Conservation (phyloP, 2,329 filamentous ascomycete genomes). For the Macrophomina tecta region DNA sequence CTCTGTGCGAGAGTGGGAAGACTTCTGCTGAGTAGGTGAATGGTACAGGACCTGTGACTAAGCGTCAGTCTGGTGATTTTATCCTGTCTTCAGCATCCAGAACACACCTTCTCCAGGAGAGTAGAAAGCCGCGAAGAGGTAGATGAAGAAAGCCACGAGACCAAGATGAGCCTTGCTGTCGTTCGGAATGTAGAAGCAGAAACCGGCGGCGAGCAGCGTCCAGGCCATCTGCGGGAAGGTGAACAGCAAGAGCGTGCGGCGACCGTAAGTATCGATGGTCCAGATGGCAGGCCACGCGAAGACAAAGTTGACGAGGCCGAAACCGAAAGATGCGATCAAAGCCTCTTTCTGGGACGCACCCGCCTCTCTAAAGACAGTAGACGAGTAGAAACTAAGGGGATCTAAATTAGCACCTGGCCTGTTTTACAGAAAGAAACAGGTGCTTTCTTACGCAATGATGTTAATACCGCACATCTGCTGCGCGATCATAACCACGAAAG, state of each 20-base stretch:
- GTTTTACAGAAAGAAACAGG: conserved; percentile 39
- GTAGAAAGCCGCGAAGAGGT: conserved; percentile 61
- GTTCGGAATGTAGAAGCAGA: conserved; percentile 45
- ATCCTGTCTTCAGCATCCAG: not conserved
- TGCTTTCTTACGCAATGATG: conserved; percentile 37
- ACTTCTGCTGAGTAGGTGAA: conserved; percentile 52
- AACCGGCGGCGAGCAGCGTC: conserved; percentile 57
- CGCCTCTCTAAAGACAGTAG: conserved; percentile 40
- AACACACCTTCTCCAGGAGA: conserved; percentile 48
- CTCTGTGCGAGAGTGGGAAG: conserved; percentile 46
- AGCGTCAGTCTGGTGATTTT: not conserved
- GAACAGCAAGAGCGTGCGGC: conserved; percentile 50
- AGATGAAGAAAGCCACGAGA: conserved; percentile 50
- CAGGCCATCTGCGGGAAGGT: conserved; percentile 57
- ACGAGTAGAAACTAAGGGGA: conserved; percentile 1
- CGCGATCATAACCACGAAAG: conserved; percentile 41
- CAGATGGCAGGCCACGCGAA: conserved; percentile 54
- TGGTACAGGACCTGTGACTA: conserved; percentile 40
- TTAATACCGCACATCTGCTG: conserved; percentile 41
- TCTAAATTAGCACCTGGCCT: not conserved
- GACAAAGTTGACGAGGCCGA: conserved; percentile 53
- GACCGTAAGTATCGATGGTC: conserved; percentile 49
- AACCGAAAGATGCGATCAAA: conserved; percentile 50
- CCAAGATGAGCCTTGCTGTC: conserved; percentile 37
- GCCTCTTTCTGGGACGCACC: conserved; percentile 32